These are phyloP conservation scores for Puccinia horiana DNA, from an alignment of 1,284 basidiomycete genomes.

Conservation along the genomic window DNA sequence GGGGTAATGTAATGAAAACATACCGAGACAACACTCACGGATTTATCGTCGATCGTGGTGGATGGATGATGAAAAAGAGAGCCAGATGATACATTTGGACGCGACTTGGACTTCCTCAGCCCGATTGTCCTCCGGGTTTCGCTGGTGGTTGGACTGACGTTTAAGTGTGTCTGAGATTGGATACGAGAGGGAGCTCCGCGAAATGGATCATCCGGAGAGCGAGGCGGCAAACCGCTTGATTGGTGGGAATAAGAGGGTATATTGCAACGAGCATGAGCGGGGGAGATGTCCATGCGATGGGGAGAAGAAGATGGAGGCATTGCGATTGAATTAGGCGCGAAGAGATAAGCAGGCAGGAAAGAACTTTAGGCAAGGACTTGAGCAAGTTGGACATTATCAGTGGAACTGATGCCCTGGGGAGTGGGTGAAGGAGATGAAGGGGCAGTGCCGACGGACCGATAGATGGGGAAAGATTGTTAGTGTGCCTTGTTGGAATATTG, in stretches of 20 bases:
- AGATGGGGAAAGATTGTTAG: not conserved
- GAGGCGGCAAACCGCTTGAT: slow-evolving; percentile 5
- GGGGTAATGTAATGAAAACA: not conserved
- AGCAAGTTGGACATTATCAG: slow-evolving; percentile 21
- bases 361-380: not conserved
- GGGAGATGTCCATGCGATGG: slow-evolving; percentile 48
- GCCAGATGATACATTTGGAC: slow-evolving; percentile 4
- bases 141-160: slow-evolving; percentile 14
- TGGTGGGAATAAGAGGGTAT: slow-evolving; percentile 1
- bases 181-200: not conserved
- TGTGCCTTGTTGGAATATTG: slow-evolving; percentile 17
- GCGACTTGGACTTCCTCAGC: slow-evolving; percentile 30
- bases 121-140: slow-evolving; percentile 31
- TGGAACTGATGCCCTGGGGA: not conserved
- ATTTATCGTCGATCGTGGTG: not conserved
- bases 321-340: slow-evolving; percentile 30
- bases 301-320: slow-evolving; percentile 35
- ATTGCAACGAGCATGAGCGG: slow-evolving; percentile 5
- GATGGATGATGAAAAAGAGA: slow-evolving; percentile 1
- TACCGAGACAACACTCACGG: not conserved
- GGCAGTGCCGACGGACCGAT: slow-evolving; percentile 39
- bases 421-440: slow-evolving; percentile 31
- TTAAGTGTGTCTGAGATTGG: not conserved
- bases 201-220: slow-evolving; percentile 43
- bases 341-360: slow-evolving; percentile 23